Base-by-base conservation (phyloP, 345 rosid species). In the Arabidopsis arenosa region DNA sequence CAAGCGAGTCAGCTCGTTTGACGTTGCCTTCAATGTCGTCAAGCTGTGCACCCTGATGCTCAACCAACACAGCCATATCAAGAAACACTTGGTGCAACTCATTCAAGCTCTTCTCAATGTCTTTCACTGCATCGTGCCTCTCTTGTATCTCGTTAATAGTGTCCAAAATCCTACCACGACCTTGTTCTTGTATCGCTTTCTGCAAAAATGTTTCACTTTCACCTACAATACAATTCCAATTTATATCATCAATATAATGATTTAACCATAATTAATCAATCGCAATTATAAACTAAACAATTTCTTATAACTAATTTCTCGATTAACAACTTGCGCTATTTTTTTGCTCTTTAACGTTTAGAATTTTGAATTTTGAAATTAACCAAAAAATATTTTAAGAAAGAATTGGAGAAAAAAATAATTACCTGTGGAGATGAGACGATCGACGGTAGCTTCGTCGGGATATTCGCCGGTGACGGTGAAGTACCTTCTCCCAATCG, bases 391-490 rank as follows among this genome's bases (percentile, higher is more conserved):
- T 1, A 28, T 6, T 14, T 1, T 4, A 65, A 65, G 4, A 36
- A 0, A 2, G 5, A 12, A 6, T 30, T 0, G 11, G 51, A 23
- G 26, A 51, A 40, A 45, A 45, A 55, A 39, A 23, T 17, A 2
- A n/a, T 66, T 0, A 90, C 99, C 99, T 45, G 98, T 95, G 21
- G 97, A 89, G 70, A 95, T 95, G 68, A 95, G 79, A 7, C 79
- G 88, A 83, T 96, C 98, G 3, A 96, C 77, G 7, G 87, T 84
- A 75, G 72, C 82, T 57, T 90, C 99, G 44, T 93, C 96, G 14
- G 97, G 97, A 74, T 88, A 86, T 75, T 90, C 98, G 0, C 98
- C 98, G 45, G 98, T 89, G 68, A 93, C 96, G n/a, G 98, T 93
- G 51, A 83, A 93, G 55, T 87, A 96, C 80, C 91, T 84, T 47